These are phyloP conservation scores for Metrosideros polymorpha DNA, from an alignment of 441 rosid species.

Conservation along the genomic window DNA sequence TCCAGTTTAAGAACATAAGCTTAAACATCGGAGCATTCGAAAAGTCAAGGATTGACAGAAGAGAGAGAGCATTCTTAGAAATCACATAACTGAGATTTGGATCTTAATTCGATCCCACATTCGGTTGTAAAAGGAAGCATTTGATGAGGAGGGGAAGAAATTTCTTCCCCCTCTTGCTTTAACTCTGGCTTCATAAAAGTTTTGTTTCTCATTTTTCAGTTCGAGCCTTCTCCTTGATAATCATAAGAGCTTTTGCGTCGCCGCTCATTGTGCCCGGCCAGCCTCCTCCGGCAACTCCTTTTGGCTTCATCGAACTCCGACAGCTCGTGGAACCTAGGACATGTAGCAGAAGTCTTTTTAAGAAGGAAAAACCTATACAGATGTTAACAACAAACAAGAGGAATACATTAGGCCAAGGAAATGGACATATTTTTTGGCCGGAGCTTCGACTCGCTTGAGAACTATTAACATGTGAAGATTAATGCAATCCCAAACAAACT, in stretches of 20 bases:
- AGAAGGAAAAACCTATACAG: not conserved
- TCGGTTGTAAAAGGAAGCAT: not conserved
- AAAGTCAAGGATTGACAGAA: slow-evolving; percentile 39
- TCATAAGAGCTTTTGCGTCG: slow-evolving; percentile 59
- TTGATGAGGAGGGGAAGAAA: not conserved
- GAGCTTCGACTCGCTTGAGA: not conserved
- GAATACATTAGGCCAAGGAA: not conserved
- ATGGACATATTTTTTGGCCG: not conserved
- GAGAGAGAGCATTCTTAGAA: slow-evolving; percentile 45
- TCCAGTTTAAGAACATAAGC: not conserved
- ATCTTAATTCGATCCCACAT: not conserved
- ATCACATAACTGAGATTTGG: slow-evolving; percentile 1
- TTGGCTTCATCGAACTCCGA: slow-evolving; percentile 69
- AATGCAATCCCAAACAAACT: not conserved
- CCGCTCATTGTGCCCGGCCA: slow-evolving; percentile 88
- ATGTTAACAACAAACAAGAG: not conserved
- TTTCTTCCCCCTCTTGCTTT: not conserved
- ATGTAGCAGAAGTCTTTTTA: not conserved
- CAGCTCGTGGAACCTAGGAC: slow-evolving; percentile 63
- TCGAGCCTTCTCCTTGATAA: slow-evolving; percentile 30
- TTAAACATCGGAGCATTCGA: not conserved
- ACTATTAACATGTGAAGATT: not conserved
- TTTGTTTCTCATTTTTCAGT: not conserved
- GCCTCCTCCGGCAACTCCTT: slow-evolving; percentile 74
- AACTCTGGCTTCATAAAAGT: not conserved